Base-by-base conservation (phyloP, 2,329 filamentous ascomycete species). In the Metarhizium anisopliae region DNA sequence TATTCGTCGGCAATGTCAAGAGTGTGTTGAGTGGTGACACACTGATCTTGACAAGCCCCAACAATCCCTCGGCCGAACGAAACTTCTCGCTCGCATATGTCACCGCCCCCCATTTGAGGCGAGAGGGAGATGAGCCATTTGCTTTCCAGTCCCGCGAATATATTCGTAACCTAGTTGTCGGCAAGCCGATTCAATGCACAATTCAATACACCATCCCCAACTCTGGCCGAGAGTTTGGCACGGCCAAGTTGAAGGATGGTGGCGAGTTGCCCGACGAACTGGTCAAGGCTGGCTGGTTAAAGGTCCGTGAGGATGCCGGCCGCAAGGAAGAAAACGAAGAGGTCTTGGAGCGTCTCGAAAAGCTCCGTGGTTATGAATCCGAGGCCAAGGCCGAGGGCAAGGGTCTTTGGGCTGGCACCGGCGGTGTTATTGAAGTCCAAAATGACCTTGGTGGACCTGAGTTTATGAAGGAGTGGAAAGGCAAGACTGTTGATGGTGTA, bases 91-190 rank as follows among this genome's bases (percentile, higher is more conserved):
- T 99, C 61, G 94, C 94, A 65, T 97, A 91, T 74, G 91, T 97
- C 63, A 88, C 86, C 57, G 91, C 92, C 52, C 94, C 94, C 3
- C 86, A 92, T 68, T 71, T 96, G 70, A 86, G 81, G 75, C 86
- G 90, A 72, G 92, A 96, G 64, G 91, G 89, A 56, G 93, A 96
- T 67, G 92, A 96, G 81, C 85, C 87, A 42, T 95, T 88, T 68
- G 91, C 90, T 57, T 99, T 96, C 73, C 87, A 94, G 73, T 96
- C 94, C 58, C 90, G 94, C 68, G 94, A 99, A 73, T 94, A 89
- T 70, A 82, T 99, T 59, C 88, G 94, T 66, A 85, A 87, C 62
- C 78, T 92, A 53, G 80, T 87, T 45, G 87, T 97, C 56, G 93
- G 93, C 68, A 96, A 96, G 72, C 81, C 86, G 32, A 79, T 99